Base-by-base conservation (phyloP, 169 alveolate genomes). In the Cryptosporidium sp. region DNA sequence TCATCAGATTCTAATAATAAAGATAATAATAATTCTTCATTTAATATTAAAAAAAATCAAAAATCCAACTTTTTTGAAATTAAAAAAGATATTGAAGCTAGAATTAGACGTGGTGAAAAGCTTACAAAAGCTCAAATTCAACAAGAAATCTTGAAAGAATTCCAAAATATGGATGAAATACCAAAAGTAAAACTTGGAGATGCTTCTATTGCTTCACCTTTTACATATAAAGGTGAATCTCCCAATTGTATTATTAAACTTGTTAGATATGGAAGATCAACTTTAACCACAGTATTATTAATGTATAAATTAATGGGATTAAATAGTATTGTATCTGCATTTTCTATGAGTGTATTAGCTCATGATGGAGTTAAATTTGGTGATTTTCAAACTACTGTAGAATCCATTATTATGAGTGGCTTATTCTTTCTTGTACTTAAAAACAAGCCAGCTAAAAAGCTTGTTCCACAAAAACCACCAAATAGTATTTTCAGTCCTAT, bases 181-280 rank as follows among this genome's bases (percentile, higher is more conserved):
- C 96, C 97, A 18, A 85, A 93, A 51, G 86, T 95, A 42, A 94
- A 97, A 80, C 94, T 96, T 56, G 99, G 99, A 31, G 99, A 98
- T 93, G 99, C 99, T 12, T 97, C 99, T 84, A 97, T 98, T 37
- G 99, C 99, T 42, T 98, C 99, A 1, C 99, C 99, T 29, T 98
- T 98, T 94, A 98, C 99, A 12, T 96, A 96, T 71, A 97, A 97
- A 69, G 96, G 96, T 18, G 92, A 92, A 51, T 95, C 97, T 67
- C 97, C 98, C 29, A 93, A 92, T 69, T 97, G 99, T 67, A 97
- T 97, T 8, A 96, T 96, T 69, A 96, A 95, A 69, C 89, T 98
- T 37, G 94, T 97, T 51, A 92, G 96, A 14, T 95, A 96, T 91
- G 99, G 99, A 51, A 91, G 99, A 45, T 96, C 99, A 75, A 96